Base-by-base conservation (phyloP, 208 protist species). In the Naegleria gruberi region DNA sequence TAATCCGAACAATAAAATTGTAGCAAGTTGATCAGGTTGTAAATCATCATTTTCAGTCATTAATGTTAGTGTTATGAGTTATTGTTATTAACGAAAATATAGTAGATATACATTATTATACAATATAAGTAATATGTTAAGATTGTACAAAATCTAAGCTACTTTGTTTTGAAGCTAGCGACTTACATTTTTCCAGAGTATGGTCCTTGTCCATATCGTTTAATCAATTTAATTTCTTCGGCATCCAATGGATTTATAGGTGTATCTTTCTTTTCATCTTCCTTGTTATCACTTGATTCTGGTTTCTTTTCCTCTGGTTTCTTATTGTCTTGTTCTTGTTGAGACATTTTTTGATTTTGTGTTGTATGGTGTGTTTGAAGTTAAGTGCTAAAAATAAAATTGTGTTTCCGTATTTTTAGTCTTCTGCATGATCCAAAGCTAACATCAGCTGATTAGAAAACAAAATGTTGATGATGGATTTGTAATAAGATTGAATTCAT, bases 181-280 rank as follows among this genome's bases (percentile, higher is more conserved):
- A 84, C 95, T 77, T 77, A 77, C 65, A 77, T 77, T n/a, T 77
- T 77, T 2, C 6, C 8, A 77, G 34, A 77, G 34, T 77, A 77
- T 37, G 65, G 26, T 45, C 96, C 96, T 86, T 95, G 95, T 91
- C 96, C 98, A 92, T 99, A 99, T 23, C 98, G 96, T 91, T 99
- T 99, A 43, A 99, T 94, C 26, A 99, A 91, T n/a, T 97, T 98
- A 93, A 99, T 99, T 92, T 99, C 98, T 90, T 98, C 98, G 91
- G 98, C 95, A 92, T 99, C 98, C 10, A 99, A 95, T 37, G 98
- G 95, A 83, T 97, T 96, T 90, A 98, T 97, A 81, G 97, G 94
- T 91, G 96, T 94, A 81, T 97, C 95, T 47, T 96, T 93, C 89
- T 97, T 94, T 23, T 96, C 94, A n/a, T 95, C 93, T 42, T 94